A percentile compares a stretch with the other conserved stretches of the same genome.
Conservation (phyloP, 148 eudicot genomes). For the Arbutus unedo region DNA sequence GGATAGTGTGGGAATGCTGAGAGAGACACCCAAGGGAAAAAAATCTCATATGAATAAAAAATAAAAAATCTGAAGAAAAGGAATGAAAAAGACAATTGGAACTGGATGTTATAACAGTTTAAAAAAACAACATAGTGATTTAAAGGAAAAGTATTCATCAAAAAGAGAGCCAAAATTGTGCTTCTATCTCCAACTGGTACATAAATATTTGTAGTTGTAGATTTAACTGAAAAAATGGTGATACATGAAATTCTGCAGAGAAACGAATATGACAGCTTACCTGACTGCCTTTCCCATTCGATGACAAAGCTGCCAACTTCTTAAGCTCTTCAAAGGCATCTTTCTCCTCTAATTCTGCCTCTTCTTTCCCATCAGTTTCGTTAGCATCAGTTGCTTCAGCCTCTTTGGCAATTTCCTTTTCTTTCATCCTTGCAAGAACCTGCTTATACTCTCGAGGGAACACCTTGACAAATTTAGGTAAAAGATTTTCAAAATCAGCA, state of each 20-base stretch:
- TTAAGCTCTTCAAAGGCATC: conserved; percentile 88
- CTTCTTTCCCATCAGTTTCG: conserved; percentile 55
- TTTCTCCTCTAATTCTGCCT: conserved; percentile 57
- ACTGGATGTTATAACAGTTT: not conserved
- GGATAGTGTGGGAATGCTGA: not conserved
- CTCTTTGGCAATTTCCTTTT: conserved; percentile 44
- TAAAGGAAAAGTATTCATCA: not conserved
- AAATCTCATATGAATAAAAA: not conserved
- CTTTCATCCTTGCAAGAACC: conserved; percentile 67
- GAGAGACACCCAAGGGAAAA: not conserved
- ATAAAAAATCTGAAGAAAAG: not conserved
- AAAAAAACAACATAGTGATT: not conserved
- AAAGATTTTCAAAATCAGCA: conserved; percentile 62
- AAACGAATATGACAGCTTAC: conserved; percentile 24
- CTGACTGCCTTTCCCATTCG: conserved; percentile 32
- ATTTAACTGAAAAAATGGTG: not conserved
- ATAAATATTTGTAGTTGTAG: not conserved
- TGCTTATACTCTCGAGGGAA: conserved; percentile 96
- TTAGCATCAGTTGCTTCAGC: conserved; percentile 44
- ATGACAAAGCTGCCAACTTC: conserved; percentile 60
- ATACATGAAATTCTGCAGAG: not conserved
- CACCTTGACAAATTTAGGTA: conserved; percentile 86
- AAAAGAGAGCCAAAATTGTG: not conserved
- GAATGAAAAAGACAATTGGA: not conserved
- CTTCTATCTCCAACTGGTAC: conserved; percentile 38